Evolutionary conservation across 2,329 filamentous ascomycete species (phyloP).

Genomic region (Cordyceps cicadae): DNA sequence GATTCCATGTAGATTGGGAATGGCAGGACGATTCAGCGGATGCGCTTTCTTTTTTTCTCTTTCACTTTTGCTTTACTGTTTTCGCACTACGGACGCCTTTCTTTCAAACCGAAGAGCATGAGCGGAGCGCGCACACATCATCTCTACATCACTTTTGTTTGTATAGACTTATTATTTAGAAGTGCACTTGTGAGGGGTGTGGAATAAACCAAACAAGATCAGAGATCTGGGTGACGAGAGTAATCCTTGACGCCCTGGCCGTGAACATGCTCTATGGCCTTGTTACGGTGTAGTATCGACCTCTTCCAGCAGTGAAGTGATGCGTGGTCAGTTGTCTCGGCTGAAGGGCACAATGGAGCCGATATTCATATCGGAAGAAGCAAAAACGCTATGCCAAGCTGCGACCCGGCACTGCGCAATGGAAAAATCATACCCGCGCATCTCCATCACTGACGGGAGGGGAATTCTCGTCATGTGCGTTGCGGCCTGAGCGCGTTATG

Average conservation of each 20-base stretch:
- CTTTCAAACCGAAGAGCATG: background rate
- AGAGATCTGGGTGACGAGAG: background rate
- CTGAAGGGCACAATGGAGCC: background rate
- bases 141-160: background rate
- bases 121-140: background rate
- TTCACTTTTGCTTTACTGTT: background rate
- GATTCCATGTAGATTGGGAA: constrained; percentile 47
- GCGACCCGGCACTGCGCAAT: no score
- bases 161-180: background rate
- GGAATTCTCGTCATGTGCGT: no score
- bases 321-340: background rate
- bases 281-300: background rate
- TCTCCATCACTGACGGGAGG: no score
- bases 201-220: background rate
- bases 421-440: no score
- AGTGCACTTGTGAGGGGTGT: background rate
- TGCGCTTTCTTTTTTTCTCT: background rate
- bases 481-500: background rate
- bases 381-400: no score
- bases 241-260: background rate
- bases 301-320: background rate
- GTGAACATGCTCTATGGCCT: background rate
- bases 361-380: no score
- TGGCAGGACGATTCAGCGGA: background rate
- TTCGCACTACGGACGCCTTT: background rate